These are phyloP conservation scores for Mycena venus DNA, from an alignment of 768 basidiomycete genomes.

Conservation along the genomic window DNA sequence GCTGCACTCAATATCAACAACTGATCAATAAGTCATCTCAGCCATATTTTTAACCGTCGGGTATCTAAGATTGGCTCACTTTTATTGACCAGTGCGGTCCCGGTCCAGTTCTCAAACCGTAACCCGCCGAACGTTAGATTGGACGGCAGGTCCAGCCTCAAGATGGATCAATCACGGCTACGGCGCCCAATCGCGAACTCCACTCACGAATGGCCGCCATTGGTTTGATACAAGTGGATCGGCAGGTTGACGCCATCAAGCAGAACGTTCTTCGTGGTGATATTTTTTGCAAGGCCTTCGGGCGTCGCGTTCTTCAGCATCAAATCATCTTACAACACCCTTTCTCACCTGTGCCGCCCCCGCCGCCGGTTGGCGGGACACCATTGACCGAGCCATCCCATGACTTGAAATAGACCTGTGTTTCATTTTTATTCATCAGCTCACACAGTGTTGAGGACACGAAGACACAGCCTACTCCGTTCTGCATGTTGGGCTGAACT, in stretches of 20 bases:
- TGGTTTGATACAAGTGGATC: slow-evolving; percentile 9
- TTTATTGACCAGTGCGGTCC: slow-evolving; percentile 8
- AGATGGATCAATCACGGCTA: background rate
- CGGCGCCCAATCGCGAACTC: background rate
- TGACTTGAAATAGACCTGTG: slow-evolving; percentile 25
- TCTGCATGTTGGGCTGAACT: slow-evolving; percentile 68
- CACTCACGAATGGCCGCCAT: background rate
- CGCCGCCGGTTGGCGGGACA: slow-evolving; percentile 22
- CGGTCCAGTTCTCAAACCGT: slow-evolving; percentile 19
- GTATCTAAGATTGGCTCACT: background rate
- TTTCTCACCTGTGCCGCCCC: slow-evolving; percentile 4
- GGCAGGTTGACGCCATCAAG: slow-evolving; percentile 13
- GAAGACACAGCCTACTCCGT: slow-evolving; percentile 49
- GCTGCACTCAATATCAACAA: slow-evolving; percentile 18
- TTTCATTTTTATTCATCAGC: background rate
- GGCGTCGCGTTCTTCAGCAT: background rate
- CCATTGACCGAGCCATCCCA: slow-evolving; percentile 22
- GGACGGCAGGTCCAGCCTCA: slow-evolving; percentile 12
- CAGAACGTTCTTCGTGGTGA: slow-evolving; percentile 7
- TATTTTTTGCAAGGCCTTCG: slow-evolving; percentile 1
- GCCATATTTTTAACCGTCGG: background rate
- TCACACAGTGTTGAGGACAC: background rate
- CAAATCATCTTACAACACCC: background rate
- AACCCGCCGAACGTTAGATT: slow-evolving; percentile 9
- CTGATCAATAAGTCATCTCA: background rate